phyloP scores from a whole-genome alignment of 129 eudicot species.

The sunflower (Helianthus annuus) region HanXRQr2.0-SUNRISE NC_035440.2:162615779-162616278 shows the following conservation, averaged over 20 bases:
- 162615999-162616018: constrained; percentile 39
- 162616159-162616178: constrained; percentile 21
- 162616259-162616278: constrained; percentile 18
- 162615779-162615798: too few species aligned
- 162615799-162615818: too few species aligned
- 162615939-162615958: not conserved
- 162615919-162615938: not conserved
- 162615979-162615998: constrained; percentile 9
- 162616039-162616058: constrained; percentile 33
- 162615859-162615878: not conserved
- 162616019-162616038: constrained; percentile 37
- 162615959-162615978: constrained; percentile 26
- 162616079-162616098: constrained; percentile 37
- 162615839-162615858: not conserved
- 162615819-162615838: too few species aligned
- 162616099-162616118: constrained; percentile 36
- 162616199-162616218: constrained; percentile 33
- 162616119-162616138: constrained; percentile 26
- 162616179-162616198: constrained; percentile 24
- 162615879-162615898: constrained; percentile 8
- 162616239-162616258: not conserved
- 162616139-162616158: constrained; percentile 41
- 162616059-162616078: constrained; percentile 21
- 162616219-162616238: constrained; percentile 19
- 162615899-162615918: not conserved